A percentile compares a stretch with the other conserved stretches of the same genome.
These are phyloP conservation scores for Hemileccinum rubropunctum DNA, from an alignment of 768 basidiomycete genomes.

Conservation along the genomic window DNA sequence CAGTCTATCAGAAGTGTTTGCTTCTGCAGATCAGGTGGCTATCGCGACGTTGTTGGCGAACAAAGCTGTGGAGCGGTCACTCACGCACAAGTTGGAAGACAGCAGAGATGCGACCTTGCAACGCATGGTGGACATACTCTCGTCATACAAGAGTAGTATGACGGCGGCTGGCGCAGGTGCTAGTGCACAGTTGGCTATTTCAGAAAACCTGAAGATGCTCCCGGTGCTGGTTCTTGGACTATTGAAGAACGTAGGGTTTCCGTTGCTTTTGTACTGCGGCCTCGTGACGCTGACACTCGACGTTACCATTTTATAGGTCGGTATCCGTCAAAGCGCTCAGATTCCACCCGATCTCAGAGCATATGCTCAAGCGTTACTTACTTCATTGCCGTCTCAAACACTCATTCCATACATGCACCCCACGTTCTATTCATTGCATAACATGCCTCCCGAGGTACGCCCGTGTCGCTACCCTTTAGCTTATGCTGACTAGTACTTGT, in stretches of 20 bases:
- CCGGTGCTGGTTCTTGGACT: slow-evolving; percentile 88
- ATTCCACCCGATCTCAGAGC: slow-evolving; percentile 96
- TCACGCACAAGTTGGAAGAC: slow-evolving; percentile 86
- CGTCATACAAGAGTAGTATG: slow-evolving; percentile 94
- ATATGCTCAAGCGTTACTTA: slow-evolving; percentile 90
- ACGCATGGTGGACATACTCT: slow-evolving; percentile 79
- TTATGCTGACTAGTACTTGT: slow-evolving; percentile 1
- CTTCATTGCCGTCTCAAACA: slow-evolving; percentile 86
- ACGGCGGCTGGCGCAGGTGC: slow-evolving; percentile 92
- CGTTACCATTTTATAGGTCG: slow-evolving; percentile 54
- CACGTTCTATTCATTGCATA: slow-evolving; percentile 92
- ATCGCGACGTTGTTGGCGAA: slow-evolving; percentile 82
- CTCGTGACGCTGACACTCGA: neutral
- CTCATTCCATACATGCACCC: slow-evolving; percentile 95
- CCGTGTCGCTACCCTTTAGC: neutral
- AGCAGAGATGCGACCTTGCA: slow-evolving; percentile 82
- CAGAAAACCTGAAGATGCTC: slow-evolving; percentile 93
- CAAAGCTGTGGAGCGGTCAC: slow-evolving; percentile 88
- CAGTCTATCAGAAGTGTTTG: slow-evolving; percentile 86
- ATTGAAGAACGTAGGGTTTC: slow-evolving; percentile 81
- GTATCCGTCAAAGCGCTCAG: slow-evolving; percentile 91
- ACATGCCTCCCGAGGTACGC: slow-evolving; percentile 87
- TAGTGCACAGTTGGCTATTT: slow-evolving; percentile 87
- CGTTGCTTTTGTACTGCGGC: neutral
- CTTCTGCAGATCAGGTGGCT: slow-evolving; percentile 86